These are phyloP conservation scores for Pugionium cornutum DNA, from an alignment of 345 rosid species.

Conservation along the genomic window DNA sequence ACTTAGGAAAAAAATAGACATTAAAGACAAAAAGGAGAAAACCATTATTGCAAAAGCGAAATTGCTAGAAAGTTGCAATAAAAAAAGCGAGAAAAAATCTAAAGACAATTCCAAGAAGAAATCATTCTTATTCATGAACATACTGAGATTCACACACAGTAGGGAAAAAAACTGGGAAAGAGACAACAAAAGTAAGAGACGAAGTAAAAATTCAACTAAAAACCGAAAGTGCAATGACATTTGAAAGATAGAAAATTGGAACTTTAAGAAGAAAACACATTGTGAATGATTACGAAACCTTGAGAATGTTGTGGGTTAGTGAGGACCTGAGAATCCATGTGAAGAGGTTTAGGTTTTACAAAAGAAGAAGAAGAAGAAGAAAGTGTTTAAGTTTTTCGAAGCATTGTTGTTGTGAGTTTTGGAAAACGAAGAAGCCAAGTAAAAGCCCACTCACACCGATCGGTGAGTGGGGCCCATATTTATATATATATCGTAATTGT, in stretches of 20 bases:
- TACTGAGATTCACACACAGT: constrained; percentile 5
- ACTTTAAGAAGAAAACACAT: constrained; percentile 9
- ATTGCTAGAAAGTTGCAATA: constrained; percentile 19
- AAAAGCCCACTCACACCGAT: constrained; percentile 36
- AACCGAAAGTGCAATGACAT: not conserved
- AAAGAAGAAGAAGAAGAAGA: not conserved
- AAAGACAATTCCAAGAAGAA: too few relatives aligned
- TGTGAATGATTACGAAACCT: constrained; percentile 29
- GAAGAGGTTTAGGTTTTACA: constrained; percentile 32
- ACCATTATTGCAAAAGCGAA: constrained; percentile 32
- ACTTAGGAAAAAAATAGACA: constrained; percentile 33
- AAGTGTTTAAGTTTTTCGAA: not conserved
- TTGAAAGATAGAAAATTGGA: not conserved
- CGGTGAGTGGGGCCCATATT: constrained; percentile 25
- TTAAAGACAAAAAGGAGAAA: constrained; percentile 35
- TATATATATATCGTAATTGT: not conserved
- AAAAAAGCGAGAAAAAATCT: not conserved
- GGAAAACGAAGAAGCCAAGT: constrained; percentile 43
- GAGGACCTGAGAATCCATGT: constrained; percentile 38
- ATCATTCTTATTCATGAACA: constrained; percentile 22
- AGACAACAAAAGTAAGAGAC: too few relatives aligned
- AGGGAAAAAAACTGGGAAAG: not conserved
- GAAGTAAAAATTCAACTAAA: not conserved
- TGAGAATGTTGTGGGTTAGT: constrained; percentile 25
- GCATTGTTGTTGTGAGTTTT: constrained; percentile 9